phyloP scores from a whole-genome alignment of 495 filamentous ascomycete species.

The Copromyces sp. region DNA sequence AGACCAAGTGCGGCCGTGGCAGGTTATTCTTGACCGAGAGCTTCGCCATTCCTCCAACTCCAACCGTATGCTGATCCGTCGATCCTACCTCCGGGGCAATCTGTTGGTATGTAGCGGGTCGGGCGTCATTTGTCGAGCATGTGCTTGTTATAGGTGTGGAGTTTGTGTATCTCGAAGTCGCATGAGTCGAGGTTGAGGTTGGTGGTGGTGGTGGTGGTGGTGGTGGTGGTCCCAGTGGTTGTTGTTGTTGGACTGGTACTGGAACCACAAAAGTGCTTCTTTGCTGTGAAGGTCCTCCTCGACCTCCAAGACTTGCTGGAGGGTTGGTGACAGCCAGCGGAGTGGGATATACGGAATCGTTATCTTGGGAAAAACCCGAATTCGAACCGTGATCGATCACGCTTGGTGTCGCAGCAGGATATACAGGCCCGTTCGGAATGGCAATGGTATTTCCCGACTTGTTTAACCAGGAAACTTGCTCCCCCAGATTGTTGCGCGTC shows the following conservation, averaged over 20 bases:
- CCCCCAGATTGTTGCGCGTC: slow-evolving; percentile 41
- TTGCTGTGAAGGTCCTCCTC: background rate
- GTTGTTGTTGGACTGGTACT: background rate
- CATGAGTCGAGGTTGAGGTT: background rate
- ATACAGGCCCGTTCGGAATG: background rate
- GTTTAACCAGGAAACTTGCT: slow-evolving; percentile 12
- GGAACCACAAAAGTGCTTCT: background rate
- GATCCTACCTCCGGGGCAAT: slow-evolving; percentile 2
- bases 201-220: background rate
- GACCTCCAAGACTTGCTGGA: background rate
- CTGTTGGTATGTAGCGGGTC: background rate
- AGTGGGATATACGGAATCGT: background rate
- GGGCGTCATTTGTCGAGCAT: slow-evolving; percentile 1
- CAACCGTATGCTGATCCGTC: background rate
- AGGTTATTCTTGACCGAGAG: background rate
- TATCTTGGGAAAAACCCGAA: background rate
- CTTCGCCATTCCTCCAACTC: background rate
- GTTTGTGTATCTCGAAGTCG: background rate
- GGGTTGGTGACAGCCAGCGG: background rate
- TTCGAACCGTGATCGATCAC: background rate
- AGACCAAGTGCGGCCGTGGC: background rate
- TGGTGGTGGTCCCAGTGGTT: background rate
- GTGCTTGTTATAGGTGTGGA: background rate
- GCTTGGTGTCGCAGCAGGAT: background rate
- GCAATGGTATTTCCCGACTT: background rate